These are phyloP conservation scores for Solanum tarapatanum DNA, from an alignment of 257 asterid species.

Conservation along the genomic window DNA sequence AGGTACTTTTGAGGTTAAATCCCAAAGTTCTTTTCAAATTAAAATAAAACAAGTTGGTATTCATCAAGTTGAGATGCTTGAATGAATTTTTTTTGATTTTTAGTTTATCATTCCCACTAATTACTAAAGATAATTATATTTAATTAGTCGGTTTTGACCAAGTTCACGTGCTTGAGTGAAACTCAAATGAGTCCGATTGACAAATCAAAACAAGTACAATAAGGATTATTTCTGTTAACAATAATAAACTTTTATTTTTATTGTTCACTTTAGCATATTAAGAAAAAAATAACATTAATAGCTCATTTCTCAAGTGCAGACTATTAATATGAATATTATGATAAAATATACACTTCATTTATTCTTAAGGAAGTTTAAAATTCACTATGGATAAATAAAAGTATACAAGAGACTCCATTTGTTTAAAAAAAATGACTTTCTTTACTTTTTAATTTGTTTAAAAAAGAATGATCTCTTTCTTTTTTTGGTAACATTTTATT, in stretches of 20 bases:
- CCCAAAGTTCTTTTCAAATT: neutral
- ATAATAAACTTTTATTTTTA: no score
- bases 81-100: no score
- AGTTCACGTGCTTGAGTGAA: neutral
- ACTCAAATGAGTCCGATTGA: neutral
- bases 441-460: no score
- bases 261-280: neutral
- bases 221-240: no score
- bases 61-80: neutral
- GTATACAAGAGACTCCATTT: no score
- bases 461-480: no score
- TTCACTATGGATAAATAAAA: no score
- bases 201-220: neutral
- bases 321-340: no score
- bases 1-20: constrained; percentile 30
- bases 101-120: neutral
- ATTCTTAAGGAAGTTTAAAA: no score
- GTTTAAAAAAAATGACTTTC: no score
- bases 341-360: no score
- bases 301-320: neutral
- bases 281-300: neutral
- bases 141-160: neutral
- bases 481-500: no score
- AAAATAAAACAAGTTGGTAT: neutral
- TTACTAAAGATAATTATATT: neutral